Percentiles rank a stretch among this genome's conserved stretches.
Evolutionary conservation across 805 yeast genomes (phyloP).

Genomic region (Hanseniaspora clermontiae): DNA sequence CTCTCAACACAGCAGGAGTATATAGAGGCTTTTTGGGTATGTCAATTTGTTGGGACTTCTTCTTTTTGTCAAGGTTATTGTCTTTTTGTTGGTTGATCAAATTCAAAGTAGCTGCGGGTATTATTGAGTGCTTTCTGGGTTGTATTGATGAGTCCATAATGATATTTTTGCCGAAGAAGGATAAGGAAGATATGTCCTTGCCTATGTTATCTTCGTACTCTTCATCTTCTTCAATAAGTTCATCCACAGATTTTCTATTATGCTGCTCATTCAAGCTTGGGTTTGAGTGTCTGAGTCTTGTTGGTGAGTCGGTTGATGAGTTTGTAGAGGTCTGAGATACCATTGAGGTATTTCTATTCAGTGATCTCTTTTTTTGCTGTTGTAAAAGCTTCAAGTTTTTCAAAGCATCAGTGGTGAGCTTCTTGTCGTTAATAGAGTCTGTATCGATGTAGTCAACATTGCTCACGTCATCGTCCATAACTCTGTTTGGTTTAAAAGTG

Average conservation of each 20-base stretch:
- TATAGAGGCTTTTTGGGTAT: slow-evolving; percentile 79
- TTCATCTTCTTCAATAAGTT: neutral
- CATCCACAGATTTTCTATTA: slow-evolving; percentile 8
- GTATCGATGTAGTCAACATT: slow-evolving; percentile 22
- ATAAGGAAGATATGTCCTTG: slow-evolving; percentile 15
- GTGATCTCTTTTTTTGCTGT: slow-evolving; percentile 5
- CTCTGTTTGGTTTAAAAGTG: slow-evolving; percentile 11
- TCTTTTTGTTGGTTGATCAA: neutral
- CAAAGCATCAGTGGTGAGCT: slow-evolving; percentile 32
- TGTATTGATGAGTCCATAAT: slow-evolving; percentile 22
- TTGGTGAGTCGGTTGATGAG: slow-evolving; percentile 6
- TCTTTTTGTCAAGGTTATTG: neutral
- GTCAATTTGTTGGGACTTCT: slow-evolving; percentile 53
- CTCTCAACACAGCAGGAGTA: slow-evolving; percentile 75
- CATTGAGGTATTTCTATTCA: slow-evolving; percentile 3
- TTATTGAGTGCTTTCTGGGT: slow-evolving; percentile 13
- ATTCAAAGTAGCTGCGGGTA: neutral
- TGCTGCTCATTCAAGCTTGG: neutral
- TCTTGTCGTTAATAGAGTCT: slow-evolving; percentile 20
- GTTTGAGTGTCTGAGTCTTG: slow-evolving; percentile 9
- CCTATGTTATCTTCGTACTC: neutral
- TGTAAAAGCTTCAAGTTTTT: slow-evolving; percentile 27
- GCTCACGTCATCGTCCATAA: slow-evolving; percentile 20
- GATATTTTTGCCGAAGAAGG: slow-evolving; percentile 25
- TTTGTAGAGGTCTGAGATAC: slow-evolving; percentile 5